Evolutionary conservation across 768 basidiomycete genomes (phyloP).

Genomic region (Naganishia onofrii): DNA sequence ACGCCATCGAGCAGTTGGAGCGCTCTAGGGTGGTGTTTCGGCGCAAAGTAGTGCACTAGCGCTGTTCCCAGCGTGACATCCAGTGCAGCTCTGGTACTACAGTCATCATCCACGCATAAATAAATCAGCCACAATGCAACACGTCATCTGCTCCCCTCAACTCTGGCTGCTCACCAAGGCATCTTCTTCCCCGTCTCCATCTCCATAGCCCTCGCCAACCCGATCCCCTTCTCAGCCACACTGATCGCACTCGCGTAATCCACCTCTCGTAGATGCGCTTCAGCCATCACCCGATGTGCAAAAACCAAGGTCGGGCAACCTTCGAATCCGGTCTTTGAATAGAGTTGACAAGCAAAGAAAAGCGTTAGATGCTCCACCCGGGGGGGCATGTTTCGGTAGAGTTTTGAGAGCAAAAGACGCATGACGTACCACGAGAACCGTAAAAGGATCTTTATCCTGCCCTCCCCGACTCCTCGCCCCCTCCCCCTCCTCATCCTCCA

Average conservation of each 20-base stretch:
- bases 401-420: neutral
- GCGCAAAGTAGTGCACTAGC: conserved; percentile 79
- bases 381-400: too few relatives aligned
- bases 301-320: conserved; percentile 62
- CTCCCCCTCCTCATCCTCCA: too few relatives aligned
- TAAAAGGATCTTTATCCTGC: conserved; percentile 23
- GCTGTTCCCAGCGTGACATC: conserved; percentile 70
- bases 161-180: conserved; percentile 56
- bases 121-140: neutral
- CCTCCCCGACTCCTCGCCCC: conserved; percentile 55
- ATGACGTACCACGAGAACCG: conserved; percentile 26
- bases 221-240: conserved; percentile 68
- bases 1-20: conserved; percentile 70
- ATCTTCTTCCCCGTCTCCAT: conserved; percentile 59
- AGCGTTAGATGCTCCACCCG: too few relatives aligned
- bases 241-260: conserved; percentile 74
- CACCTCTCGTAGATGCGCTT: conserved; percentile 65
- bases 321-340: conserved; percentile 54
- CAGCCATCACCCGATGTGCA: conserved; percentile 64
- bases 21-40: conserved; percentile 82
- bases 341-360: neutral
- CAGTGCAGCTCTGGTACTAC: conserved; percentile 66
- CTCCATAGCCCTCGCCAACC: conserved; percentile 60
- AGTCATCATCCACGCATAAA: neutral
- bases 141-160: conserved; percentile 46